phyloP scores from a whole-genome alignment of 75 land plant genomes.

The Isoetes taiwanensis region DNA sequence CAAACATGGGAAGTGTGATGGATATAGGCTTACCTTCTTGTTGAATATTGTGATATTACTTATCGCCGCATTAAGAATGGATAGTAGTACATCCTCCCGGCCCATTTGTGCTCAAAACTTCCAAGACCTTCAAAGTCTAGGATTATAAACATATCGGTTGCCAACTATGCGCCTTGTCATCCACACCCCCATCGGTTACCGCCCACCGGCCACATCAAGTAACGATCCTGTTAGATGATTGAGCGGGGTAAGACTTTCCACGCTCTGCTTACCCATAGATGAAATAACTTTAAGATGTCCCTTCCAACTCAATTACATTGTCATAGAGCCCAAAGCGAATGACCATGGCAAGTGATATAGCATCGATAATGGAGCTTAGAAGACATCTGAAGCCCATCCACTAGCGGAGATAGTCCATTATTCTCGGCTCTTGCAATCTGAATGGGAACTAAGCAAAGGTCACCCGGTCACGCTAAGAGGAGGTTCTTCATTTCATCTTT shows the following conservation, averaged over 20 bases:
- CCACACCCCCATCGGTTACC: conserved; percentile 31
- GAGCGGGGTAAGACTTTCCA: conserved; percentile 22
- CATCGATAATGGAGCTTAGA: conserved; percentile 17
- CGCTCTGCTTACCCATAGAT: conserved; percentile 32
- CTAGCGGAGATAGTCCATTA: conserved; percentile 15
- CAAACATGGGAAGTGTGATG: neutral
- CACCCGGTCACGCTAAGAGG: too few relatives aligned
- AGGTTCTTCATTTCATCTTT: too few relatives aligned
- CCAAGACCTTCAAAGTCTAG: conserved; percentile 28
- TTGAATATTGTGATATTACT: conserved; percentile 32
- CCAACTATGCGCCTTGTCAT: conserved; percentile 14
- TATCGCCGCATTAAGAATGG: conserved; percentile 23
- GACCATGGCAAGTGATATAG: conserved; percentile 17
- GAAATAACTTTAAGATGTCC: conserved; percentile 26
- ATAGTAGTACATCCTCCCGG: conserved; percentile 25
- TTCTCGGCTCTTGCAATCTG: conserved; percentile 30
- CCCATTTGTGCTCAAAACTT: conserved; percentile 24
- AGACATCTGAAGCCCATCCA: conserved; percentile 23
- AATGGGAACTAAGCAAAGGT: conserved; percentile 29
- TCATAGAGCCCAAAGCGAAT: conserved; percentile 25
- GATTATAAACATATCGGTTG: conserved; percentile 18
- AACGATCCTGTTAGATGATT: conserved; percentile 22
- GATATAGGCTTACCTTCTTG: conserved; percentile 16
- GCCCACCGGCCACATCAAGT: conserved; percentile 32
- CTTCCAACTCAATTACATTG: conserved; percentile 14